Percentiles rank a stretch among this genome's conserved stretches.
Conservation (phyloP, 2,329 filamentous ascomycete genomes). For the Sporothrix curviconia region DNA sequence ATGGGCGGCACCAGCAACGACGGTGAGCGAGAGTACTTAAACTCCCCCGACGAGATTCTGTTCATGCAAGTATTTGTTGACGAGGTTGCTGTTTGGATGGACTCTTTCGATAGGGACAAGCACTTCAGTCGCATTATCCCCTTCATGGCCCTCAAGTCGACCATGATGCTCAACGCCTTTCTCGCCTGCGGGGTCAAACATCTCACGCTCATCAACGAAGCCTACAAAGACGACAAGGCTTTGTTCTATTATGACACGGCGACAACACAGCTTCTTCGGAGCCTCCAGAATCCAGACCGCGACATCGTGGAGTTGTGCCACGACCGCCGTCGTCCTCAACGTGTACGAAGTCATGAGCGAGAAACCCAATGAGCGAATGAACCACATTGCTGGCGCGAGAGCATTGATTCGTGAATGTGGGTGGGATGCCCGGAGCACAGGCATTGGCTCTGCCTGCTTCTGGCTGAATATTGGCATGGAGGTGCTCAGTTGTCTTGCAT, state of each 20-base stretch:
- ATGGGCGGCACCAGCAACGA: constrained; percentile 1
- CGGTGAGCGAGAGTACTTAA: constrained; percentile 56
- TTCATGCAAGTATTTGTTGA: constrained; percentile 91
- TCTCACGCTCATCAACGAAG: constrained; percentile 61
- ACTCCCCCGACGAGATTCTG: constrained; percentile 69
- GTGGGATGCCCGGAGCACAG: constrained; percentile 74
- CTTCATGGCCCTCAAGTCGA: constrained; percentile 71
- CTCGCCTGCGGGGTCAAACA: constrained; percentile 84
- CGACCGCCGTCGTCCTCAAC: constrained; percentile 80
- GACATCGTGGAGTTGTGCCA: constrained; percentile 79
- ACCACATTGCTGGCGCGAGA: constrained; percentile 77
- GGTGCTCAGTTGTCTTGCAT: constrained; percentile 77
- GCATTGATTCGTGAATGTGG: constrained; percentile 83
- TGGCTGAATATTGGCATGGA: constrained; percentile 93
- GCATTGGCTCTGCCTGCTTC: constrained; percentile 82
- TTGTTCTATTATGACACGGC: constrained; percentile 80
- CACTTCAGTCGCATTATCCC: constrained; percentile 84
- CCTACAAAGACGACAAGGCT: constrained; percentile 69
- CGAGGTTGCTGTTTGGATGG: constrained; percentile 90
- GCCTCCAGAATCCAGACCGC: constrained; percentile 75
- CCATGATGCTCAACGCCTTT: constrained; percentile 84
- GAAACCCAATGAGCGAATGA: constrained; percentile 71
- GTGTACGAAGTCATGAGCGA: constrained; percentile 93
- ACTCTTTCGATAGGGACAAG: constrained; percentile 76
- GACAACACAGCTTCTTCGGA: constrained; percentile 68